Conservation (phyloP, 2,329 filamentous ascomycete genomes). For the Daldinia sp. region DNA sequence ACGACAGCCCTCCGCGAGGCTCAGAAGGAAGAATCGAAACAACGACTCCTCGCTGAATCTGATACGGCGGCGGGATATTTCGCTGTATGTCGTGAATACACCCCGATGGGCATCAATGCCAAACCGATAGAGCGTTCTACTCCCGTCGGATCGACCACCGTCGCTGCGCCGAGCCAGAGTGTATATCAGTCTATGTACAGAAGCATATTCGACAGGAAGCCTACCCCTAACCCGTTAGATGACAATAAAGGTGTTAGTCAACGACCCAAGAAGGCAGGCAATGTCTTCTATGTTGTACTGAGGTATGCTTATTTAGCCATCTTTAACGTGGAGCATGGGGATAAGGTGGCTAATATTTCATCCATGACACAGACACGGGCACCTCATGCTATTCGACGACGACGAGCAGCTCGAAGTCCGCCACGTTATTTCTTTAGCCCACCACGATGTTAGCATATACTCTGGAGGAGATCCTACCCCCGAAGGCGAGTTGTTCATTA, state of each 20-base stretch:
- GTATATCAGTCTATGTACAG: slow-evolving; percentile 99
- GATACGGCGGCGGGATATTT: slow-evolving; percentile 93
- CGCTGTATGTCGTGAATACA: slow-evolving; percentile 93
- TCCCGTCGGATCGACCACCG: slow-evolving; percentile 78
- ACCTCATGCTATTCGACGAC: slow-evolving; percentile 98
- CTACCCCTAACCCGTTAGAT: slow-evolving; percentile 60
- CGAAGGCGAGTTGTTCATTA: slow-evolving; percentile 95
- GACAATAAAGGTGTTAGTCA: slow-evolving; percentile 62
- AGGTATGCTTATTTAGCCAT: slow-evolving; percentile 66
- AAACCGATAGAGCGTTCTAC: slow-evolving; percentile 90
- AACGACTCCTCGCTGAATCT: slow-evolving; percentile 68
- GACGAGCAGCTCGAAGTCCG: slow-evolving; percentile 94
- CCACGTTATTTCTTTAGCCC: slow-evolving; percentile 91
- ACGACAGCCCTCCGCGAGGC: slow-evolving; percentile 71
- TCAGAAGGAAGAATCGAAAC: slow-evolving; percentile 72
- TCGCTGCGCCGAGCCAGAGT: slow-evolving; percentile 85
- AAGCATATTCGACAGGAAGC: slow-evolving; percentile 90
- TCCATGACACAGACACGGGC: slow-evolving; percentile 79
- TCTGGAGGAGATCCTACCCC: slow-evolving; percentile 81
- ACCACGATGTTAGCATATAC: slow-evolving; percentile 88
- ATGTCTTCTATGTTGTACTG: slow-evolving; percentile 93
- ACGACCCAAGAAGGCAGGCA: slow-evolving; percentile 75
- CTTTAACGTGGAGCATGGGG: slow-evolving; percentile 16
- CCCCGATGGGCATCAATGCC: slow-evolving; percentile 89
- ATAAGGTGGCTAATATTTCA: slow-evolving; percentile 24